Conservation (phyloP, 1,284 basidiomycete genomes). For the Sanghuangporus sanghuang region DNA sequence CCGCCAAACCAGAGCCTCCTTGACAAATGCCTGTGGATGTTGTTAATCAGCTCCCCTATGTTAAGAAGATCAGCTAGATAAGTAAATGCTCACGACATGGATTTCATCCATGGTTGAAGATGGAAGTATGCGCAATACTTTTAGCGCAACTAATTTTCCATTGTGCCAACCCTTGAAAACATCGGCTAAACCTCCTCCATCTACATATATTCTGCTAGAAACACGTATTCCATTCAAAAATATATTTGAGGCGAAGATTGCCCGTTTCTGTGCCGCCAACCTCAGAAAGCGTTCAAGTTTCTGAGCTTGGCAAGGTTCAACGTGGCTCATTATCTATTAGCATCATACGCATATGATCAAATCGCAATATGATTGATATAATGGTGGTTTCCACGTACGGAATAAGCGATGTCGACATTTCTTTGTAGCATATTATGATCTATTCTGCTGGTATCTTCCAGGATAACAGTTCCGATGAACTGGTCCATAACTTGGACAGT, state of each 20-base stretch:
- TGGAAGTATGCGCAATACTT: conserved; percentile 5
- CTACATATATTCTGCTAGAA: neutral
- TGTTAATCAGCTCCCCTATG: neutral
- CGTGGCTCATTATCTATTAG: neutral
- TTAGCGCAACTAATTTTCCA: conserved; percentile 3
- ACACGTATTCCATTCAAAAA: neutral
- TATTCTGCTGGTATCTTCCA: no score
- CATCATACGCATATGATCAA: neutral
- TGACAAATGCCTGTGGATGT: conserved; percentile 7
- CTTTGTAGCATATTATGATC: no score
- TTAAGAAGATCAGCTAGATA: neutral
- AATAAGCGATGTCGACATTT: no score
- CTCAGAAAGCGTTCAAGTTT: conserved; percentile 4
- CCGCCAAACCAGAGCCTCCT: conserved; percentile 12
- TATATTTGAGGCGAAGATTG: neutral
- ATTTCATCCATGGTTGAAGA: neutral
- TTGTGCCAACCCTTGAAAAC: conserved; percentile 6
- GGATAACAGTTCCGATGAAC: no score
- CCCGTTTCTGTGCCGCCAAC: neutral
- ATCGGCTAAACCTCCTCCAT: conserved; percentile 15
- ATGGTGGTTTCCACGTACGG: no score
- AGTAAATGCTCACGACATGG: neutral
- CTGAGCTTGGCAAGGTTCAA: neutral
- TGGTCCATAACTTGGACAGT: no score
- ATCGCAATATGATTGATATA: neutral